Conservation (phyloP, 2,329 filamentous ascomycete genomes). For the Xylaria digitata region DNA sequence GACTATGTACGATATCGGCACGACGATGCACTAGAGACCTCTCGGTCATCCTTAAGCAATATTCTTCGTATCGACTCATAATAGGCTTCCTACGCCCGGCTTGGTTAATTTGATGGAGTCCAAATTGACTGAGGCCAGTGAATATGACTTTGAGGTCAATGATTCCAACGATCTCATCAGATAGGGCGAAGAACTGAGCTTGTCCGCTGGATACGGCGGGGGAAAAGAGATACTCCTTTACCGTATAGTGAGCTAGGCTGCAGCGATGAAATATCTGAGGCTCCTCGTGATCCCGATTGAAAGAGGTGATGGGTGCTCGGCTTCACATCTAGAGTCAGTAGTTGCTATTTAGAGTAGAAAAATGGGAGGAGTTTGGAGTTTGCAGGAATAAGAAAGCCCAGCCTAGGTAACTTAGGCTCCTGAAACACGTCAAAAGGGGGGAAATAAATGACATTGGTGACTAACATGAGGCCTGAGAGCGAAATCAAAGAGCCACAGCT, state of each 20-base stretch:
- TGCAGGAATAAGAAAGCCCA: too few relatives aligned
- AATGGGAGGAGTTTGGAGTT: too few relatives aligned
- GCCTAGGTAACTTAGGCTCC: too few relatives aligned
- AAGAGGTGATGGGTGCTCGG: conserved; percentile 18
- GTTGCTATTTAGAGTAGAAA: too few relatives aligned
- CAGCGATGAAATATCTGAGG: conserved; percentile 31
- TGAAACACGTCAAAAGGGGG: too few relatives aligned
- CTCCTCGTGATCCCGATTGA: conserved; percentile 35
- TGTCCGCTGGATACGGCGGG: conserved; percentile 26
- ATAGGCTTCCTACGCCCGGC: background rate
- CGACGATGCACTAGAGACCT: conserved; percentile 21
- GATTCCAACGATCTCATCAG: conserved; percentile 22
- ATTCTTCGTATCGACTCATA: conserved; percentile 38
- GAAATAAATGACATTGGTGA: too few relatives aligned
- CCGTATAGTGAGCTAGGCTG: conserved; percentile 45
- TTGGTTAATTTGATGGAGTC: background rate
- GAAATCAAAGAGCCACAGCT: conserved; percentile 45
- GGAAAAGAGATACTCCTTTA: conserved; percentile 46
- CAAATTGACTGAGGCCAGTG: conserved; percentile 36
- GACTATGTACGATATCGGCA: conserved; percentile 22
- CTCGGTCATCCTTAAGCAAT: conserved; percentile 38
- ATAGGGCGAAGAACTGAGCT: conserved; percentile 43
- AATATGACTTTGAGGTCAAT: conserved; percentile 39
- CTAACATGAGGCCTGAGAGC: conserved; percentile 19
- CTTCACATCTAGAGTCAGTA: conserved; percentile 9